A percentile compares a stretch with the other conserved stretches of the same genome.
Conservation (phyloP, 2,329 filamentous ascomycete species). For the Ascocoryne sarcoides region DNA sequence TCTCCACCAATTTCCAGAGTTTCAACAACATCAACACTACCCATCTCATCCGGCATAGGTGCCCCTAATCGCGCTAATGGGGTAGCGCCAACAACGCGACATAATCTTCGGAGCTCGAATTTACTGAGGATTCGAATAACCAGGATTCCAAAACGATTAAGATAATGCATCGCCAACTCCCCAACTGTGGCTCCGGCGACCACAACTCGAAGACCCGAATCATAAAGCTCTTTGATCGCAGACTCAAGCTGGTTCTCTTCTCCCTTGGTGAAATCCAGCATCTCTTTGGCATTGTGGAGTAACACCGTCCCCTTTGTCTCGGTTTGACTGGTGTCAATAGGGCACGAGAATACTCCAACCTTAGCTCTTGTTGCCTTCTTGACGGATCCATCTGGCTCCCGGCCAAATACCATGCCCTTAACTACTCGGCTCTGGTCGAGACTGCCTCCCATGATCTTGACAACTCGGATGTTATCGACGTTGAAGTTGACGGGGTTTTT, state of each 20-base stretch:
- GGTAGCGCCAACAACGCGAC: constrained; percentile 91
- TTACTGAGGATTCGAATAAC: constrained; percentile 97
- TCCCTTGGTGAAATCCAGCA: constrained; percentile 96
- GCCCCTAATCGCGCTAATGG: constrained; percentile 92
- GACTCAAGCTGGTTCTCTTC: constrained; percentile 89
- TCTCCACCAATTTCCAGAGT: constrained; percentile 96
- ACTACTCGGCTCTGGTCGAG: constrained; percentile 91
- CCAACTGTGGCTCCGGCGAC: constrained; percentile 90
- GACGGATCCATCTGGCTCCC: constrained; percentile 83
- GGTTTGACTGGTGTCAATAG: constrained; percentile 90
- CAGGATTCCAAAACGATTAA: constrained; percentile 93
- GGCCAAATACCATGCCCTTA: constrained; percentile 96
- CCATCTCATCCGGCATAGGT: constrained; percentile 99
- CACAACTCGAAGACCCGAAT: constrained; percentile 85
- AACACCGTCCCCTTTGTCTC: constrained; percentile 98
- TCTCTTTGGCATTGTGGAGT: constrained; percentile 94
- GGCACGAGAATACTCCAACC: constrained; percentile 93
- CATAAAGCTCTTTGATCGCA: constrained; percentile 89
- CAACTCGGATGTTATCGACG: constrained; percentile 96
- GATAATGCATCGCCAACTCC: constrained; percentile 92
- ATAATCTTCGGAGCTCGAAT: constrained; percentile 90
- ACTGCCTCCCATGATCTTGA: constrained; percentile 98
- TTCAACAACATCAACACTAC: constrained; percentile 87
- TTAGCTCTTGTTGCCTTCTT: constrained; percentile 92
- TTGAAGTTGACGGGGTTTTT: constrained; percentile 97